Base-by-base conservation (phyloP, 306 rosid species). In the Quercus engelmannii region DNA sequence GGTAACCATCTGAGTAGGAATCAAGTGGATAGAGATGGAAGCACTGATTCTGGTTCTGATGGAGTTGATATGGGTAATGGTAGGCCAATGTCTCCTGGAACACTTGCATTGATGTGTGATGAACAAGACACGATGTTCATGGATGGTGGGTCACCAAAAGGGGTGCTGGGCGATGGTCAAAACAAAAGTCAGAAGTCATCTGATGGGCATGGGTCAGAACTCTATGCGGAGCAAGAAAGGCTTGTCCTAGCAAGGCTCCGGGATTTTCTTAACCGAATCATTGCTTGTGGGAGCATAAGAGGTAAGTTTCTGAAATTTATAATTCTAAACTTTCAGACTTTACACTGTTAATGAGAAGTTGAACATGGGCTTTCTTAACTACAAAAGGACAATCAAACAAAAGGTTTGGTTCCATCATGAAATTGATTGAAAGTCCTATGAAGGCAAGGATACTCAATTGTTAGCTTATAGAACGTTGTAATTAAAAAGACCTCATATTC, bases 51-150 rank as follows among this genome's bases (percentile, higher is more conserved):
- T 64, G 76, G 85, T 58, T 77, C 73, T 41, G 82, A 82, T 81
- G 87, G 81, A 79, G 79, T 74, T 76, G 84, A 83, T 83, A 73
- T 55, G 31, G 83, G 71, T 76, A 77, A 76, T 75, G 72, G 74
- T 62, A 74, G 83, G 82, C 93, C 91, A 61, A 30, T 86, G 80
- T 92, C 97, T 49, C 97, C 97, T 9, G 92, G 85, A 81, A 90
- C 97, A 18, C 88, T 86, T 55, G 89, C 92, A 56, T 87, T 90
- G 85, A 85, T 89, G 97, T 92, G 97, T 85, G 89, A 92, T 80
- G 97, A 92, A 88, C 83, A 80, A 56, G 91, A 83, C 80, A 82
- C 33, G 58, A 81, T 84, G 73, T 75, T 88, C 84, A 76, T 81
- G 69, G 82, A 84, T 43, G 77, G 82, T 84, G 84, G 78, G 52